A percentile compares a stretch with the other conserved stretches of the same genome.
These are phyloP conservation scores for Candida mattraensis DNA, from an alignment of 805 yeast genomes.

Conservation along the genomic window DNA sequence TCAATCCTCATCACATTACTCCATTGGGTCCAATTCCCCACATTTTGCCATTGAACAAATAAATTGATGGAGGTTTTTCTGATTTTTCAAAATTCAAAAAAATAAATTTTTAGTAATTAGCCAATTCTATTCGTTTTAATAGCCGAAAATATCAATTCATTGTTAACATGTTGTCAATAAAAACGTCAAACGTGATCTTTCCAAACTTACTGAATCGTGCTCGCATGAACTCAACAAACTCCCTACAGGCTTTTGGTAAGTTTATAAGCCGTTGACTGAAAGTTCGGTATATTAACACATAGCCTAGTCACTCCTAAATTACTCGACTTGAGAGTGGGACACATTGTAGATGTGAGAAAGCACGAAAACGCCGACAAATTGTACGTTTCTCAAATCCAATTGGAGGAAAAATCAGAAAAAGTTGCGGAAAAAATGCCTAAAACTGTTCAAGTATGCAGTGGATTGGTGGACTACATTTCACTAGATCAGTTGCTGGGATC, in stretches of 20 bases:
- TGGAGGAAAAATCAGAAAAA: conserved; percentile 21
- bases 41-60: conserved; percentile 47
- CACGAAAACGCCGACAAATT: conserved; percentile 62
- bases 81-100: not conserved
- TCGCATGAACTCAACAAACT: no score
- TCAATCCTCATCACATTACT: conserved; percentile 82
- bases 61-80: conserved; percentile 4
- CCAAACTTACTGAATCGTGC: no score
- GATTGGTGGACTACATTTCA: conserved; percentile 48
- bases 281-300: no score
- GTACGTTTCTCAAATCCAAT: conserved; percentile 52
- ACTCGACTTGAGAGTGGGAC: conserved; percentile 44
- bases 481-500: conserved; percentile 37
- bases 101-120: not conserved
- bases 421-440: no score
- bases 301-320: conserved; percentile 23
- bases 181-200: no score
- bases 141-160: no score
- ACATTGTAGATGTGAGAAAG: conserved; percentile 41
- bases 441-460: conserved; percentile 53
- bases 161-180: no score
- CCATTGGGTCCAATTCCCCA: conserved; percentile 88
- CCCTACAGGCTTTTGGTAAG: no score
- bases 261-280: no score
- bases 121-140: no score